Percentiles rank a stretch among this genome's conserved stretches.
phyloP scores from a whole-genome alignment of 306 rosid genomes.

The Quillaja saponaria region DNA sequence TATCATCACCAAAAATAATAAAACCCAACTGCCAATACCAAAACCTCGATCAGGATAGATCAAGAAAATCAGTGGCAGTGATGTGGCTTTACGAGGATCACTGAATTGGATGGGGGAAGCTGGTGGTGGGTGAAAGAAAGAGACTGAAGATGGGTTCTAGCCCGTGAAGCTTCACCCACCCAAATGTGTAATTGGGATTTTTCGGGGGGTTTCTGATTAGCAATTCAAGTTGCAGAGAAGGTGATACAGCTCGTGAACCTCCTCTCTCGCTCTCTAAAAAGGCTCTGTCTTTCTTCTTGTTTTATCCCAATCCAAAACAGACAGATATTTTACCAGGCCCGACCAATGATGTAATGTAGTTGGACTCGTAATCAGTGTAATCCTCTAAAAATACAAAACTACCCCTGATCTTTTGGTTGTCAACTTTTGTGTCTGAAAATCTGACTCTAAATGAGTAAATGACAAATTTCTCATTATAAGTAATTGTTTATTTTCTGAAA shows the following conservation, averaged over 20 bases:
- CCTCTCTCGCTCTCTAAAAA: slow-evolving; percentile 2
- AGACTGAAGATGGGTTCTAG: slow-evolving; percentile 48
- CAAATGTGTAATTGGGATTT: slow-evolving; percentile 4
- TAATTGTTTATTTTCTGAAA: no score
- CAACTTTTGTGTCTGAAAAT: no score
- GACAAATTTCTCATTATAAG: no score
- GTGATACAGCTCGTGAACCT: slow-evolving; percentile 53
- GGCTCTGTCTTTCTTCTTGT: slow-evolving; percentile 9
- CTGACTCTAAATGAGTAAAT: no score
- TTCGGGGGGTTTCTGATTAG: slow-evolving; percentile 3
- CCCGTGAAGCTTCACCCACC: slow-evolving; percentile 83
- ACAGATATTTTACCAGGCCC: slow-evolving; percentile 10
- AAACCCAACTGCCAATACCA: not conserved
- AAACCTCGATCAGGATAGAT: slow-evolving; percentile 39
- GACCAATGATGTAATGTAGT: not conserved
- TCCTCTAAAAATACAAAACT: not conserved
- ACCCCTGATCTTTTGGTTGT: not conserved
- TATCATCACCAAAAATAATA: slow-evolving; percentile 18
- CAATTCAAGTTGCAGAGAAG: slow-evolving; percentile 38
- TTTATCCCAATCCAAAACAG: slow-evolving; percentile 37
- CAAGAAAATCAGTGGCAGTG: slow-evolving; percentile 23
- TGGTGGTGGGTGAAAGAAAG: slow-evolving; percentile 54
- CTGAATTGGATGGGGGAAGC: slow-evolving; percentile 27
- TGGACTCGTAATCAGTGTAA: slow-evolving; percentile 15
- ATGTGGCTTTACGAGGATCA: slow-evolving; percentile 51